phyloP scores from a whole-genome alignment of 345 rosid genomes.

The Citropsis articulata region DNA sequence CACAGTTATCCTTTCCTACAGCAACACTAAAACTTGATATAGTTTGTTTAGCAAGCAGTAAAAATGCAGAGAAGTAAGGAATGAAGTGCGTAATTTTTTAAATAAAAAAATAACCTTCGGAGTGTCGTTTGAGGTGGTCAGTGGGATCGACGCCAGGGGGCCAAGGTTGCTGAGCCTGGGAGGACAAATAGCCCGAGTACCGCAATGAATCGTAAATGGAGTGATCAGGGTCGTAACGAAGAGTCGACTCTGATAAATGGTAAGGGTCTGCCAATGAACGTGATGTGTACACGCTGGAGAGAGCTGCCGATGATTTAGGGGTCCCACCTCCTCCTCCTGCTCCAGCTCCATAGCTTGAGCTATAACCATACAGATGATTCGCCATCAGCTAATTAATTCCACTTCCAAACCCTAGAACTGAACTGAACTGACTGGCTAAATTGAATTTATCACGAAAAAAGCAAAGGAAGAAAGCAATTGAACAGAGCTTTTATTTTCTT shows the following conservation, averaged over 20 bases:
- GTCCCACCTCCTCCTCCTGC: slow-evolving; percentile 3
- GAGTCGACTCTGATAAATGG: background rate
- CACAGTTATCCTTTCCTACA: too few relatives aligned
- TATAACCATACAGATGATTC: slow-evolving; percentile 13
- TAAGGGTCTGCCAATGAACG: slow-evolving; percentile 9
- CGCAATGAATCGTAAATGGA: slow-evolving; percentile 15
- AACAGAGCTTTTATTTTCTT: background rate
- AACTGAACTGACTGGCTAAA: background rate
- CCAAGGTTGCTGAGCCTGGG: slow-evolving; percentile 2
- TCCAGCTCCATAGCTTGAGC: slow-evolving; percentile 10
- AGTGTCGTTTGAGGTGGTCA: slow-evolving; percentile 12
- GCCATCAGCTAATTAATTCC: slow-evolving; percentile 11
- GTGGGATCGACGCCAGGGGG: slow-evolving; percentile 17
- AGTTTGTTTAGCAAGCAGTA: background rate
- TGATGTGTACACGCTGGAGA: slow-evolving; percentile 9
- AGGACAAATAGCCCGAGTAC: background rate
- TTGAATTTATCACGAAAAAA: too few relatives aligned
- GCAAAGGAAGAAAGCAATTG: background rate
- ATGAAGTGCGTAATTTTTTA: background rate
- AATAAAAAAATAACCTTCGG: background rate
- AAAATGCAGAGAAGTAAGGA: background rate
- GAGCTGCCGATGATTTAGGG: slow-evolving; percentile 5
- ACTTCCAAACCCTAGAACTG: background rate
- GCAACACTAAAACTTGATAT: background rate
- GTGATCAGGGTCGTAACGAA: slow-evolving; percentile 19